These are phyloP conservation scores for Nakazawaea anatomiae DNA, from an alignment of 805 yeast genomes.

Conservation along the genomic window DNA sequence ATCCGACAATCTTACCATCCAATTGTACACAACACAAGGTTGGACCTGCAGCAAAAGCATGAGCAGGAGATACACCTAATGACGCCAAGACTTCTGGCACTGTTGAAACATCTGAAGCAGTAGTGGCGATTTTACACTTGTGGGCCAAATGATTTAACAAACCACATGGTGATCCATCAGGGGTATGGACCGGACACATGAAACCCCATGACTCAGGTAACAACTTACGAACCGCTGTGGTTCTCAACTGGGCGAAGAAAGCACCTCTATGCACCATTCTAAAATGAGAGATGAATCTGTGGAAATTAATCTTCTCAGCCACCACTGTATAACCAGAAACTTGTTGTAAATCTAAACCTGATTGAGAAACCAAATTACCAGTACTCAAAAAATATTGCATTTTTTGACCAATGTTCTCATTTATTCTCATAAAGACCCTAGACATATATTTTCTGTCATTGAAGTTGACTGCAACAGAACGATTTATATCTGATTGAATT, in stretches of 20 bases:
- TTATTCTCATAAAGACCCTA: conserved; percentile 69
- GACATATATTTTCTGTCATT: conserved; percentile 77
- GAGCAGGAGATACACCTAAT: conserved; percentile 79
- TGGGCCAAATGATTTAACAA: conserved; percentile 93
- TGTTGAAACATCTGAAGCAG: conserved; percentile 62
- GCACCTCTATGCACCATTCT: conserved; percentile 99
- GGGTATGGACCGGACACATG: conserved; percentile 98
- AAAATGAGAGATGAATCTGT: conserved; percentile 96
- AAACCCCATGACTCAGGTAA: conserved; percentile 99
- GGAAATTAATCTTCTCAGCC: conserved; percentile 96
- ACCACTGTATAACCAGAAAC: conserved; percentile 98
- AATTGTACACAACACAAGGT: conserved; percentile 83
- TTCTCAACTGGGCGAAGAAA: conserved; percentile 95
- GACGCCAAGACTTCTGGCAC: conserved; percentile 62
- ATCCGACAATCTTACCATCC: conserved; percentile 89
- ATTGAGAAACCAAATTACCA: conserved; percentile 94
- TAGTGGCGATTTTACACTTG: conserved; percentile 83
- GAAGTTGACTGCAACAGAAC: conserved; percentile 80
- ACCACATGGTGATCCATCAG: conserved; percentile 99
- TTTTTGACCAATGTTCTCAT: conserved; percentile 93
- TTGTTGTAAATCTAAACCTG: conserved; percentile 97
- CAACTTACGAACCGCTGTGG: conserved; percentile 93
- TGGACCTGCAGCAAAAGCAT: conserved; percentile 84
- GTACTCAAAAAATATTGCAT: conserved; percentile 92
- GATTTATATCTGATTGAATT: conserved; percentile 70